Conservation (phyloP, 2,329 filamentous ascomycete species). For the Aquanectria penicillioides region DNA sequence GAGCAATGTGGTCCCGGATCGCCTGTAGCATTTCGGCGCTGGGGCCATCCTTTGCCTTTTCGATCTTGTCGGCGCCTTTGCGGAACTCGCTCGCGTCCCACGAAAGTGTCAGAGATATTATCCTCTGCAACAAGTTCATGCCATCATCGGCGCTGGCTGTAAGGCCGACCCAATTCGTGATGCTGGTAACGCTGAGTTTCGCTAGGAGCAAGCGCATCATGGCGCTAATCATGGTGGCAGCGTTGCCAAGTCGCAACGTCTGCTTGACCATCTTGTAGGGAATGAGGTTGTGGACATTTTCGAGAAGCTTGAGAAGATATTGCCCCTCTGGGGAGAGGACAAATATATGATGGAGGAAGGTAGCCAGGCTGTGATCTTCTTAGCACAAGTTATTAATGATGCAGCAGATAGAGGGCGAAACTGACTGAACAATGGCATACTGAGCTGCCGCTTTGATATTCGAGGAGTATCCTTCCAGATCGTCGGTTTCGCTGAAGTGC, state of each 20-base stretch:
- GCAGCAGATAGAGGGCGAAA: conserved; percentile 3
- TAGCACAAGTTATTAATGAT: conserved; percentile 22
- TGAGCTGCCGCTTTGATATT: conserved; percentile 73
- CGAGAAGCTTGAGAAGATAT: conserved; percentile 76
- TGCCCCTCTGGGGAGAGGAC: conserved; percentile 79
- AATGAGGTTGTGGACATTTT: conserved; percentile 75
- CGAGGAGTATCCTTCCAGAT: conserved; percentile 71
- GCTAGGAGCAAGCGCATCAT: conserved; percentile 78
- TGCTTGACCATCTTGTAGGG: conserved; percentile 79
- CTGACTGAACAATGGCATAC: conserved; percentile 75
- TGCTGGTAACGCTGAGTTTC: conserved; percentile 78
- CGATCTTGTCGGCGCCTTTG: conserved; percentile 71
- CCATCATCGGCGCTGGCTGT: conserved; percentile 78
- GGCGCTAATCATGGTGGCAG: conserved; percentile 82
- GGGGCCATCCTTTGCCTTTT: conserved; percentile 66
- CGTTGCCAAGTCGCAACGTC: conserved; percentile 80
- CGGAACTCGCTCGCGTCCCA: conserved; percentile 80
- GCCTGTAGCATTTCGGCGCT: conserved; percentile 69
- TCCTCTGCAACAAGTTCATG: conserved; percentile 82
- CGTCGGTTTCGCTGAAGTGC: conserved; percentile 67
- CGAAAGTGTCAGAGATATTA: conserved; percentile 76
- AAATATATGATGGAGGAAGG: conserved; percentile 78
- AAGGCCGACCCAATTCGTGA: conserved; percentile 83
- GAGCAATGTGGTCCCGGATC: conserved; percentile 67
- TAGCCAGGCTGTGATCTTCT: conserved; percentile 67